Conservation (phyloP, 257 asterid species). For the Penstemon eatonii region DNA sequence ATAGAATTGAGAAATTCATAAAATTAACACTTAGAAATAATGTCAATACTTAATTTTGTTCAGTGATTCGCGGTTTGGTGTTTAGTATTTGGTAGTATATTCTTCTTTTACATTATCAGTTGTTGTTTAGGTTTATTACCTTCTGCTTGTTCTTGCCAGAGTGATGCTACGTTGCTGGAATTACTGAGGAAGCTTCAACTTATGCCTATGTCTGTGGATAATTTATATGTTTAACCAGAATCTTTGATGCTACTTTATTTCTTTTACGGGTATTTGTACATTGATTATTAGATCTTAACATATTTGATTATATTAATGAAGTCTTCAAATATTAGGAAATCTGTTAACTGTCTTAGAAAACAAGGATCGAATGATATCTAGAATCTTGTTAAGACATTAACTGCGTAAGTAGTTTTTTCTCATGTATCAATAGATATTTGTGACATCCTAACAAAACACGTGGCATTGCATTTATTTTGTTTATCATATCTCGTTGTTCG, state of each 20-base stretch:
- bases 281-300: slow-evolving; percentile 6
- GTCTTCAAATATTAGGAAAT: slow-evolving; percentile 66
- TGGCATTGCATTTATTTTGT: too few relatives aligned
- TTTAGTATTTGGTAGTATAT: slow-evolving; percentile 6
- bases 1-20: too few relatives aligned
- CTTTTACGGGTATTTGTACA: neutral
- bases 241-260: neutral
- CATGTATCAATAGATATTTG: neutral
- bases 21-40: too few relatives aligned
- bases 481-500: too few relatives aligned
- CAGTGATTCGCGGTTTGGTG: neutral
- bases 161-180: slow-evolving; percentile 50
- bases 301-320: slow-evolving; percentile 30
- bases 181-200: slow-evolving; percentile 68
- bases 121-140: slow-evolving; percentile 14
- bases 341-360: slow-evolving; percentile 52
- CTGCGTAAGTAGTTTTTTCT: slow-evolving; percentile 46
- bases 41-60: neutral
- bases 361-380: slow-evolving; percentile 57
- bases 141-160: slow-evolving; percentile 35
- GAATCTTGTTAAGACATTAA: slow-evolving; percentile 49
- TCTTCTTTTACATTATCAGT: neutral
- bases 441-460: neutral
- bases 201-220: slow-evolving; percentile 61
- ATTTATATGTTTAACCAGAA: slow-evolving; percentile 48